These are phyloP conservation scores for Abortiporus biennis DNA, from an alignment of 1,284 basidiomycete species.

Conservation along the genomic window DNA sequence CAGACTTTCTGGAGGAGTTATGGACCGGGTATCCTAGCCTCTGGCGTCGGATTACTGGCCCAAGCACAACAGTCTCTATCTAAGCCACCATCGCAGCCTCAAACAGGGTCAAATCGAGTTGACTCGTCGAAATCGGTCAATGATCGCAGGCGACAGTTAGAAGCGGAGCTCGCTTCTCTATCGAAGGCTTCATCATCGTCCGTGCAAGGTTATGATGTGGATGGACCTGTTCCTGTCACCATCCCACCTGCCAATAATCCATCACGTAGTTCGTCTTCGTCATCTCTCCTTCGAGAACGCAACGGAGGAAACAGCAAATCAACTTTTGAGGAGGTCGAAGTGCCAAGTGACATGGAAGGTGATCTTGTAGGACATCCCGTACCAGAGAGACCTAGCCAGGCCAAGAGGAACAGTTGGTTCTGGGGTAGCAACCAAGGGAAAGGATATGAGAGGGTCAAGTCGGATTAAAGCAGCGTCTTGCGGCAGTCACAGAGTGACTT, in stretches of 20 bases:
- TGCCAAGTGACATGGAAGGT: conserved; percentile 59
- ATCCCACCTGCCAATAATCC: conserved; percentile 28
- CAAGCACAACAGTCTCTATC: conserved; percentile 27
- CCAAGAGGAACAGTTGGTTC: conserved; percentile 30
- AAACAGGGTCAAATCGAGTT: conserved; percentile 14
- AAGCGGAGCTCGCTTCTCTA: conserved; percentile 51
- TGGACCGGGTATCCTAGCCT: conserved; percentile 65
- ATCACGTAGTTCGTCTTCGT: conserved; percentile 27
- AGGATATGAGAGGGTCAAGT: conserved; percentile 24
- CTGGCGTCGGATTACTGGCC: conserved; percentile 51
- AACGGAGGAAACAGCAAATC: conserved; percentile 29
- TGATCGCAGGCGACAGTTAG: conserved; percentile 46
- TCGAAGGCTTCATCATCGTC: conserved; percentile 10
- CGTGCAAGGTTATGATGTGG: conserved; percentile 17
- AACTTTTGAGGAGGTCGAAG: conserved; percentile 57
- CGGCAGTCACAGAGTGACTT: too few relatives aligned
- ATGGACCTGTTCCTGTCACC: conserved; percentile 20
- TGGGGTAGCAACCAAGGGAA: conserved; percentile 21
- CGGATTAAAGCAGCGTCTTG: too few relatives aligned
- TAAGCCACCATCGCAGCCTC: neutral
- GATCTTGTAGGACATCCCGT: conserved; percentile 24
- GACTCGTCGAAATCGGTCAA: conserved; percentile 25
- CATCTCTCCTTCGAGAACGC: conserved; percentile 38
- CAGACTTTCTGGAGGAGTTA: conserved; percentile 68
- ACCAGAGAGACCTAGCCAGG: conserved; percentile 12